Percentiles rank a stretch among this genome's conserved stretches.
Evolutionary conservation across 352 stramenopile genomes (phyloP).

Genomic region (Globisporangium megalacanthum): DNA sequence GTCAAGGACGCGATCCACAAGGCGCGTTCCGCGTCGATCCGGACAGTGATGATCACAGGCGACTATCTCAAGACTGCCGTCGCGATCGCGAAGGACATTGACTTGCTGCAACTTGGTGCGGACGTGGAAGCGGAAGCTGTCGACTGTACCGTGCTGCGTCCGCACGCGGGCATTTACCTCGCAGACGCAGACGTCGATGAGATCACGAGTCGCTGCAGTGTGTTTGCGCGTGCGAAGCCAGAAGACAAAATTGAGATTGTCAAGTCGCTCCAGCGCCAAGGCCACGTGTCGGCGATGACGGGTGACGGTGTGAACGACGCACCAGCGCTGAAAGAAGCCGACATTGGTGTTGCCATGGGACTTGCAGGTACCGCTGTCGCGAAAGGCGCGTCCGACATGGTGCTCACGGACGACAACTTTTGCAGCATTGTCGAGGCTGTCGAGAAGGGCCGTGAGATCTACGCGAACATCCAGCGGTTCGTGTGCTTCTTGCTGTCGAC

Average conservation of each 20-base stretch:
- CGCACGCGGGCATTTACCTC: conserved; percentile 46
- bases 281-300: conserved; percentile 94
- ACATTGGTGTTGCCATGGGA: conserved; percentile 98
- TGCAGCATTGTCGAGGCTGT: conserved; percentile 96
- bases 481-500: conserved; percentile 97
- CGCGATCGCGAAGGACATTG: conserved; percentile 91
- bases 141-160: conserved; percentile 64
- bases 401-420: conserved; percentile 98
- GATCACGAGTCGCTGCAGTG: conserved; percentile 68
- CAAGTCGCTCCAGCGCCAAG: conserved; percentile 88
- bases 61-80: conserved; percentile 94
- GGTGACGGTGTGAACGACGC: conserved; percentile 98
- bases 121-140: conserved; percentile 54
- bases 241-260: conserved; percentile 97
- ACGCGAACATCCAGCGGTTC: conserved; percentile 98
- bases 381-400: conserved; percentile 98
- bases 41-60: conserved; percentile 92
- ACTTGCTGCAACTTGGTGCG: conserved; percentile 80
- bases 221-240: conserved; percentile 95
- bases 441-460: conserved; percentile 95
- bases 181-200: conserved; percentile 80
- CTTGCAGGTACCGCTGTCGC: conserved; percentile 96
- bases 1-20: conserved; percentile 48
- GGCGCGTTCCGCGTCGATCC: conserved; percentile 47
- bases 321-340: conserved; percentile 93